Evolutionary conservation across 805 yeast genomes (phyloP), one percentile per base, ranked within the genome.

Genomic region (Ogataea nakhonphanomensis): DNA sequence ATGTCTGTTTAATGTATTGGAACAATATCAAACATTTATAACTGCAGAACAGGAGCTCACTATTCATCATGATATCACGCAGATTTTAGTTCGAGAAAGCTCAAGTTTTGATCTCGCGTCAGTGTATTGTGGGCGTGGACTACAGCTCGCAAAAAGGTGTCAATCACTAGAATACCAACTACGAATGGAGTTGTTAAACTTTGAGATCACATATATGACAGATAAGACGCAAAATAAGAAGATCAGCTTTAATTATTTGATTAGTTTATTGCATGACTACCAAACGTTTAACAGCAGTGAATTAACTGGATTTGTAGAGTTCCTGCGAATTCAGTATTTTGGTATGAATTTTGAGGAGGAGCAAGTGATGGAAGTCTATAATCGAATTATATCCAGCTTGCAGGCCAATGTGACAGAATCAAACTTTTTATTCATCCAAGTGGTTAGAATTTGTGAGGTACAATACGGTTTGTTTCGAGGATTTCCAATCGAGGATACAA

Each of bases 51-150:
- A 58, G 13, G 69, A 67, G 37, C 64, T 66, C 41, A 35, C 48
- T 2, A 47, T 70, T 0, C 60, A 62, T 30, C 66, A 62, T 37
- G 60, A 59, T 29, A 46, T 74, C 8, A 67, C 76, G 0, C 51
- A 51, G 9, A 34, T 72, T 3, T 61, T 67, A 37, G 61, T 64
- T 33, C 44, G 45, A 20, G 80, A 76, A 40, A 74, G 79, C 0
- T 56, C 55, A 3, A 65, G 67, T 45, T 46, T 58, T 12, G 64
- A 64, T 22, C 46, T 58, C 27, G 79, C 80, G 0, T 69, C 69
- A 11, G 65, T 62, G 8, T 66, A 53, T 34, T 53, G 61, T 33
- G 39, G 43, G 13, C 51, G 53, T 55, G 57, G 62, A 49, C 23
- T 65, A 44, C 54, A 57, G 25, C 33, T 58, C 23, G 44, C 50